Conservation (phyloP, 495 filamentous ascomycete species). For the Diplogelasinospora grovesii region DNA sequence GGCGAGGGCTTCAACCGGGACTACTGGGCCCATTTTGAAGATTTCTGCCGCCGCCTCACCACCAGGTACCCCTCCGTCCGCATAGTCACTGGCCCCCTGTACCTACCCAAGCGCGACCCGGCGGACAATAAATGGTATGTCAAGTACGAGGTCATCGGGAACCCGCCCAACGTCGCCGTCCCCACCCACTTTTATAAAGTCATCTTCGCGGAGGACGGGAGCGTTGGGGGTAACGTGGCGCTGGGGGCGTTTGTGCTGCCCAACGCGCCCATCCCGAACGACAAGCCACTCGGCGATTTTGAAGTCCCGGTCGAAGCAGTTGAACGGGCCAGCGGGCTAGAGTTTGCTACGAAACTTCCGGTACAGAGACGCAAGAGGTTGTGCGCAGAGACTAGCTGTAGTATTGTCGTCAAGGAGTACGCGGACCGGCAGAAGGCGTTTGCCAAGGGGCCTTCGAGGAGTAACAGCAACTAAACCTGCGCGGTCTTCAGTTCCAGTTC, state of each 20-base stretch:
- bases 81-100: slow-evolving; percentile 88
- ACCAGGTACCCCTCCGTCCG: slow-evolving; percentile 75
- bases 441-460: slow-evolving; percentile 21
- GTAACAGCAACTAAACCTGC: background rate
- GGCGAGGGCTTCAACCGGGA: slow-evolving; percentile 97
- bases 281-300: slow-evolving; percentile 77
- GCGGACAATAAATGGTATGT: slow-evolving; percentile 90
- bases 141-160: slow-evolving; percentile 92
- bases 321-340: slow-evolving; percentile 83
- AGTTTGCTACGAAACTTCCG: slow-evolving; percentile 79
- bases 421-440: slow-evolving; percentile 56
- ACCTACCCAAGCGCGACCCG: slow-evolving; percentile 72
- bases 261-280: slow-evolving; percentile 83
- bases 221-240: slow-evolving; percentile 66
- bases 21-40: slow-evolving; percentile 98
- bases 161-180: slow-evolving; percentile 88
- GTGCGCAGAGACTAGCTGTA: slow-evolving; percentile 79
- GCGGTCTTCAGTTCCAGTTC: background rate
- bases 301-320: slow-evolving; percentile 90
- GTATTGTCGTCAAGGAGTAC: slow-evolving; percentile 74
- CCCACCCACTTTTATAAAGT: slow-evolving; percentile 99
- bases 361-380: slow-evolving; percentile 64
- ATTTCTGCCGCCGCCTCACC: slow-evolving; percentile 84
- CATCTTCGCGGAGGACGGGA: slow-evolving; percentile 85
- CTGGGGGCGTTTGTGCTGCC: slow-evolving; percentile 93